These are phyloP conservation scores for Skeletonema costatum DNA, from an alignment of 108 stramenopile genomes.

Conservation along the genomic window DNA sequence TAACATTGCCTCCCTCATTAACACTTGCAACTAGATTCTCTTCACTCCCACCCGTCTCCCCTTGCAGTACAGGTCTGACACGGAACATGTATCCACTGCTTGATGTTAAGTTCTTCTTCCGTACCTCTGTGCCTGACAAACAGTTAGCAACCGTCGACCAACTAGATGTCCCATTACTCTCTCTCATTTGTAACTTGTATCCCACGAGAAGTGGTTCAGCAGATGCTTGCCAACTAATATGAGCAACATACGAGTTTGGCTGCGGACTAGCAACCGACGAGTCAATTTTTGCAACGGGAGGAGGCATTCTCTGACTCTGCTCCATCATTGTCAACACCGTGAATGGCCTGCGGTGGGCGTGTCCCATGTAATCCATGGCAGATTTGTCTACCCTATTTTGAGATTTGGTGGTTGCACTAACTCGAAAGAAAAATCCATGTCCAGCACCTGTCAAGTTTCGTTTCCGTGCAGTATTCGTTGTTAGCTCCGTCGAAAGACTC, in stretches of 20 bases:
- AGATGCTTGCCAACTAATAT: conserved; percentile 17
- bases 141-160: conserved; percentile 74
- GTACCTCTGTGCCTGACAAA: conserved; percentile 61
- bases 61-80: conserved; percentile 55
- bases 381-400: conserved; percentile 35
- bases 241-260: conserved; percentile 64
- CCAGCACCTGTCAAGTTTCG: conserved; percentile 59
- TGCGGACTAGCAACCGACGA: conserved; percentile 37
- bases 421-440: conserved; percentile 66
- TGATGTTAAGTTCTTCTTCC: conserved; percentile 77
- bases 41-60: conserved; percentile 37
- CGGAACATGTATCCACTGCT: conserved; percentile 79
- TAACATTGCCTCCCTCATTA: conserved; percentile 36
- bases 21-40: conserved; percentile 32
- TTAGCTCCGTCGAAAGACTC: conserved; percentile 59
- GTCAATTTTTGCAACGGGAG: conserved; percentile 33
- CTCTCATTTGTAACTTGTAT: conserved; percentile 83
- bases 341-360: conserved; percentile 34
- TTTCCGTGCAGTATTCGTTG: conserved; percentile 66
- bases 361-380: conserved; percentile 40
- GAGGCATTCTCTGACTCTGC: conserved; percentile 34
- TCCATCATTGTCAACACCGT: conserved; percentile 45
- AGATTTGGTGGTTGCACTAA: conserved; percentile 43
- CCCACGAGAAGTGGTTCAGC: conserved; percentile 15
- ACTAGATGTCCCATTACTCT: conserved; percentile 58